phyloP scores from a whole-genome alignment of 192 early-diverging fungal genomes.

The Coemansia asiatica region DNA sequence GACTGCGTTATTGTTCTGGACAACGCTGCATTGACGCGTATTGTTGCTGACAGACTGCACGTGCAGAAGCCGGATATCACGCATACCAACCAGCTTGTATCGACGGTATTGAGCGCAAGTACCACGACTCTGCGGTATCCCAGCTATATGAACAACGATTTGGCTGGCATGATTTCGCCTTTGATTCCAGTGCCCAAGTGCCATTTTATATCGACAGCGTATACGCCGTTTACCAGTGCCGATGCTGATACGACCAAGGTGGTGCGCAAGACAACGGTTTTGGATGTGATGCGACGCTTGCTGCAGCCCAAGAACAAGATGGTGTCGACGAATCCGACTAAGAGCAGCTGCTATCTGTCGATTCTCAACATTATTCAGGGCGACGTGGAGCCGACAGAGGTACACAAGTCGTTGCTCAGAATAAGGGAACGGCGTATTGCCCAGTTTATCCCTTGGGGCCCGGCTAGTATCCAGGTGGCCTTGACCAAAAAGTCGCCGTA shows the following conservation, averaged over 20 bases:
- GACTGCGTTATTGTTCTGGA: constrained; percentile 97
- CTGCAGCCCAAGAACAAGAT: constrained; percentile 97
- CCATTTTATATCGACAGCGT: constrained; percentile 92
- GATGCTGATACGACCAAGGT: constrained; percentile 88
- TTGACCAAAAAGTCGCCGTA: constrained; percentile 93
- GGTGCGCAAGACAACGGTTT: constrained; percentile 93
- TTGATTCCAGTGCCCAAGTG: constrained; percentile 98
- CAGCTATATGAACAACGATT: constrained; percentile 99
- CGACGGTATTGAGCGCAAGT: constrained; percentile 96
- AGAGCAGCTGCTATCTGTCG: constrained; percentile 95
- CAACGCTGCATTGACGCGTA: constrained; percentile 90
- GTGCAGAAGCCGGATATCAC: constrained; percentile 92
- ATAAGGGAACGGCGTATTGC: constrained; percentile 92
- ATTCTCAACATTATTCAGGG: constrained; percentile 99
- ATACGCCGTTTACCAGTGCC: constrained; percentile 96
- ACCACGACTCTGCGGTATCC: constrained; percentile 97
- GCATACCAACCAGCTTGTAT: constrained; percentile 97
- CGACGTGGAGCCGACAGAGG: constrained; percentile 97
- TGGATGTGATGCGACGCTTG: constrained; percentile 96
- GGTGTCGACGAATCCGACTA: constrained; percentile 90
- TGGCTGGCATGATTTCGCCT: constrained; percentile 91
- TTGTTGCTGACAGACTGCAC: constrained; percentile 89
- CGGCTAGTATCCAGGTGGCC: constrained; percentile 97
- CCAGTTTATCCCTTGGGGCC: constrained; percentile 99
- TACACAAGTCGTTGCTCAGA: constrained; percentile 94